phyloP scores from a whole-genome alignment of 1,284 basidiomycete genomes.

The Ganoderma resinaceum region DNA sequence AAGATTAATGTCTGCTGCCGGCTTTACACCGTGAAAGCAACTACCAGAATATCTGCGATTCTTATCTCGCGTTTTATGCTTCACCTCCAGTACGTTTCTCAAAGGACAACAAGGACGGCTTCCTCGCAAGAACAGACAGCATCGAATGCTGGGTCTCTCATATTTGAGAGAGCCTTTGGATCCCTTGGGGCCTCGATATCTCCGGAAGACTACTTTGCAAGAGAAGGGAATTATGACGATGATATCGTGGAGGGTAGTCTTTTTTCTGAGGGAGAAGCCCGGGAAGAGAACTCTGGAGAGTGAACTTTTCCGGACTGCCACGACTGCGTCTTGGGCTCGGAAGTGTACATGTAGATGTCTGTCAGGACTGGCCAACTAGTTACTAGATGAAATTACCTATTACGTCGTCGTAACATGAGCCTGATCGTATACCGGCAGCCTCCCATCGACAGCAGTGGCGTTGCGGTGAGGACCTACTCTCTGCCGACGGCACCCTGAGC shows the following conservation, averaged over 20 bases:
- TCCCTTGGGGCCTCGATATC: background rate
- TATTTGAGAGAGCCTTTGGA: background rate
- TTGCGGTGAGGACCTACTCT: too few relatives aligned
- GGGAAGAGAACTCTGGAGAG: background rate
- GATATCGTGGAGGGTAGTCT: background rate
- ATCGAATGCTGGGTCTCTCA: background rate
- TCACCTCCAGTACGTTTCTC: background rate
- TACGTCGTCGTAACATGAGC: too few relatives aligned
- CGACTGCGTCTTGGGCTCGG: background rate
- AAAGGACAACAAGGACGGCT: background rate
- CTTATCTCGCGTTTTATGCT: background rate
- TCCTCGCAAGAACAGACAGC: background rate
- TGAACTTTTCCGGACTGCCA: background rate
- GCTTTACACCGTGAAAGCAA: background rate
- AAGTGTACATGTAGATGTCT: too few relatives aligned
- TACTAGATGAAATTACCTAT: too few relatives aligned
- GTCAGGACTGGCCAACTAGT: too few relatives aligned
- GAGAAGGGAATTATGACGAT: background rate
- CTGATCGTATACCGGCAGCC: too few relatives aligned
- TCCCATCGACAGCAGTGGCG: too few relatives aligned
- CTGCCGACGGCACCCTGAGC: constrained; percentile 83
- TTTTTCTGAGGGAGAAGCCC: background rate
- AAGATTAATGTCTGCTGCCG: background rate
- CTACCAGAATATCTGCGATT: background rate
- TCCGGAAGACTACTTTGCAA: background rate